Evolutionary conservation across 371 early-diverging fungal species (phyloP).

Genomic region (Mucor racemosus): DNA sequence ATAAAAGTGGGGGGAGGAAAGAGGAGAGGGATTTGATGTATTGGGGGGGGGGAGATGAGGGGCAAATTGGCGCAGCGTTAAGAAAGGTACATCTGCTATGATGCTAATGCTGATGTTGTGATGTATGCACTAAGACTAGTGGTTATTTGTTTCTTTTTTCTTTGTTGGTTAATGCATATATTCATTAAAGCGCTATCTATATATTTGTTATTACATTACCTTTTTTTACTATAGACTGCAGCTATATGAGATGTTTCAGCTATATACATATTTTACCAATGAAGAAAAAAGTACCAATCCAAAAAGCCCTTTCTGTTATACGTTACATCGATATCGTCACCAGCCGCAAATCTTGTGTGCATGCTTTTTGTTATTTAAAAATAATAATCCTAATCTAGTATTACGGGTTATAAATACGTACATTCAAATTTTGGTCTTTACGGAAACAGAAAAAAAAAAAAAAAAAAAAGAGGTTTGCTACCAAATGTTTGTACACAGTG

Average conservation of each 20-base stretch:
- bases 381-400: slow-evolving; percentile 1
- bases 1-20: background rate
- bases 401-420: background rate
- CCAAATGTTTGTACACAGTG: slow-evolving; percentile 1
- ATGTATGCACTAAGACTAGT: background rate
- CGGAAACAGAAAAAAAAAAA: background rate
- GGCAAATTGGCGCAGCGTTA: background rate
- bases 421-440: background rate
- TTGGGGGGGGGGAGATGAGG: background rate
- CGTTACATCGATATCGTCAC: slow-evolving; percentile 5
- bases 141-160: background rate
- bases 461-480: background rate
- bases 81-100: background rate
- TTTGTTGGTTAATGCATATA: background rate
- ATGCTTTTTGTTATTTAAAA: background rate
- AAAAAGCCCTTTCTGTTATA: background rate
- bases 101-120: background rate
- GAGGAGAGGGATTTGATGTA: background rate
- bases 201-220: background rate
- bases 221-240: background rate
- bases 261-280: background rate
- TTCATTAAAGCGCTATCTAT: background rate
- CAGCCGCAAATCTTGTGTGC: slow-evolving; percentile 5
- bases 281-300: too few species aligned
- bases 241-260: background rate